A percentile compares a stretch with the other conserved stretches of the same genome.
Evolutionary conservation across 805 yeast genomes (phyloP).

Genomic region (Zygotorulaspora florentina): DNA sequence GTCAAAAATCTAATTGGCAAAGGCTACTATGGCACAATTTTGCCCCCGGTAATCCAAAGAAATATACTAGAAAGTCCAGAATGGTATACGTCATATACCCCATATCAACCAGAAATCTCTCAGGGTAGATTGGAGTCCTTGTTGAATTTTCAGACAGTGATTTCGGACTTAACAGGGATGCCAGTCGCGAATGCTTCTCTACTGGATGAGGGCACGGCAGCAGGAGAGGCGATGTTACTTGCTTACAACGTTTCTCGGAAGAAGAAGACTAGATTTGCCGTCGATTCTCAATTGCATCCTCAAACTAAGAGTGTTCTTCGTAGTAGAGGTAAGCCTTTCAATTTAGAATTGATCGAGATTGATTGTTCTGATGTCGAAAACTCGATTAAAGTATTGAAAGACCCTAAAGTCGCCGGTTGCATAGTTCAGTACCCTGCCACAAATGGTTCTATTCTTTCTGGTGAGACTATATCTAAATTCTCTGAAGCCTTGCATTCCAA

Average conservation of each 20-base stretch:
- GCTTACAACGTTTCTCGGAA: constrained; percentile 63
- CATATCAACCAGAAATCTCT: constrained; percentile 96
- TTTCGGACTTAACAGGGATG: constrained; percentile 86
- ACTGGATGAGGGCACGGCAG: constrained; percentile 95
- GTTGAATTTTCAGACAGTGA: constrained; percentile 88
- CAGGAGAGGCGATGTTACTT: constrained; percentile 93
- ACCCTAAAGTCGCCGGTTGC: constrained; percentile 63
- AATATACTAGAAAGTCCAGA: constrained; percentile 90
- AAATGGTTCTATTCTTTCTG: constrained; percentile 61
- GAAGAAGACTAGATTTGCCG: constrained; percentile 63
- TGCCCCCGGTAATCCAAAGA: constrained; percentile 91
- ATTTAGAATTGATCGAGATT: constrained; percentile 57
- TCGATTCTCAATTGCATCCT: constrained; percentile 73
- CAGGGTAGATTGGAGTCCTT: constrained; percentile 93
- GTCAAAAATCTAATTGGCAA: constrained; percentile 81
- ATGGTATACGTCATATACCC: constrained; percentile 98
- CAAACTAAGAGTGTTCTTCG: constrained; percentile 79
- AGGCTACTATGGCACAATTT: constrained; percentile 86
- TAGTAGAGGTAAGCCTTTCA: constrained; percentile 74
- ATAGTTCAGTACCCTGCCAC: constrained; percentile 89
- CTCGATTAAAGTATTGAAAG: constrained; percentile 37
- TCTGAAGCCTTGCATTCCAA: constrained; percentile 62
- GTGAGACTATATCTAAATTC: constrained; percentile 47
- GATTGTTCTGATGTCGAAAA: constrained; percentile 45
- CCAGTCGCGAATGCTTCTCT: constrained; percentile 94